A percentile compares a stretch with the other conserved stretches of the same genome.
These are phyloP conservation scores for Saturnispora silvae DNA, from an alignment of 805 yeast genomes.

Conservation along the genomic window DNA sequence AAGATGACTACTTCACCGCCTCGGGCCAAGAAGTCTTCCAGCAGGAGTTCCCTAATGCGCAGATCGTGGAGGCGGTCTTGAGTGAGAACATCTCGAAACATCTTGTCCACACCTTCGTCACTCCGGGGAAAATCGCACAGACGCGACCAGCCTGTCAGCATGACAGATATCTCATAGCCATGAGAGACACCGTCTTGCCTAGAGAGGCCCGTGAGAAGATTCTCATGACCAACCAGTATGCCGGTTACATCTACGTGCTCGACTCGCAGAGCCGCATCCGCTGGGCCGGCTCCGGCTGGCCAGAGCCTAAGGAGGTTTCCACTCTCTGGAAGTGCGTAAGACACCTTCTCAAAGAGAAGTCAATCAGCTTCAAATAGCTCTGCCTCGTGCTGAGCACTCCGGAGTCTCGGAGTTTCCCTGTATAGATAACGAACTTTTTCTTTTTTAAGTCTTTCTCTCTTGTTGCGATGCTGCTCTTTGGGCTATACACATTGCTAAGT, in stretches of 20 bases:
- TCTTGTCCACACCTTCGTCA: constrained; percentile 44
- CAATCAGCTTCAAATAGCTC: constrained; percentile 7
- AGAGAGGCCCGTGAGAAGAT: constrained; percentile 47
- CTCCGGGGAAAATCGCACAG: constrained; percentile 28
- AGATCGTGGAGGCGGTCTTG: constrained; percentile 65
- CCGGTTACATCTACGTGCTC: constrained; percentile 75
- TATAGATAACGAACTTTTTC: neutral
- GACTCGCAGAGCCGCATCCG: constrained; percentile 68
- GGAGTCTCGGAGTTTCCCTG: neutral
- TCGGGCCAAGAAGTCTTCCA: constrained; percentile 33
- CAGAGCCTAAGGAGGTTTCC: constrained; percentile 53
- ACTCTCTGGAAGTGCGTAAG: constrained; percentile 56
- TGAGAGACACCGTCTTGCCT: constrained; percentile 46
- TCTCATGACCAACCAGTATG: constrained; percentile 59
- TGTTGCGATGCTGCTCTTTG: too few species aligned
- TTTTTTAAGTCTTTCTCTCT: neutral
- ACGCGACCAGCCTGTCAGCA: constrained; percentile 26
- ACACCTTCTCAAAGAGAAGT: constrained; percentile 43
- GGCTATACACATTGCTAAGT: too few species aligned
- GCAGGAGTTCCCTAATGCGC: constrained; percentile 40
- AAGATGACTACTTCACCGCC: constrained; percentile 30
- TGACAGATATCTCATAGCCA: constrained; percentile 48
- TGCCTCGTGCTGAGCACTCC: neutral
- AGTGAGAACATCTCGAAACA: constrained; percentile 69
- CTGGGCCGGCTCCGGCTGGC: constrained; percentile 86